Conservation (phyloP, 2,329 filamentous ascomycete species). For the Coniella lustricola region DNA sequence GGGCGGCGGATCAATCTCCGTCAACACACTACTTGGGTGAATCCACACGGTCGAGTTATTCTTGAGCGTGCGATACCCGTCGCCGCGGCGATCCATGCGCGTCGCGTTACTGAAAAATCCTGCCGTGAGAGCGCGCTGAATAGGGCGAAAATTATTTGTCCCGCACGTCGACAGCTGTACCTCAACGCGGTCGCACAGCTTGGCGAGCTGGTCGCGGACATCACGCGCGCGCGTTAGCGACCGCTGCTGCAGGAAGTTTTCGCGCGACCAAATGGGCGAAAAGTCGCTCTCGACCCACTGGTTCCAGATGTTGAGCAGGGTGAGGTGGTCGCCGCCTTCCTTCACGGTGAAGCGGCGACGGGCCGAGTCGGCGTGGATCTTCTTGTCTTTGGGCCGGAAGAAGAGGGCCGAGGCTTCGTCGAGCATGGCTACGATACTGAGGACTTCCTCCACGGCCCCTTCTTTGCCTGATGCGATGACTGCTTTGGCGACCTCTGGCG, state of each 20-base stretch:
- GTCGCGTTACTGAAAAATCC: slow-evolving; percentile 96
- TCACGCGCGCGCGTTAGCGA: slow-evolving; percentile 84
- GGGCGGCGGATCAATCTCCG: slow-evolving; percentile 65
- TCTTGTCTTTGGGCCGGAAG: slow-evolving; percentile 94
- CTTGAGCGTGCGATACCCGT: slow-evolving; percentile 87
- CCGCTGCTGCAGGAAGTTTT: slow-evolving; percentile 91
- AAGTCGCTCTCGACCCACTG: slow-evolving; percentile 94
- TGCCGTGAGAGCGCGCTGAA: slow-evolving; percentile 80
- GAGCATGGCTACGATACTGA: slow-evolving; percentile 92
- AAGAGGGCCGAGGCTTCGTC: slow-evolving; percentile 84
- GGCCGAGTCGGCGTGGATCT: slow-evolving; percentile 88
- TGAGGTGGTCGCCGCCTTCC: slow-evolving; percentile 84
- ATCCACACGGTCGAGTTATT: slow-evolving; percentile 82
- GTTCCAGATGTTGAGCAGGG: slow-evolving; percentile 87
- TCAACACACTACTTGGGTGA: slow-evolving; percentile 81
- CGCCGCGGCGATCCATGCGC: slow-evolving; percentile 71
- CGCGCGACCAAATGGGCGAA: slow-evolving; percentile 76
- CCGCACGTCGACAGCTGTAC: slow-evolving; percentile 66
- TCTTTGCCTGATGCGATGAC: slow-evolving; percentile 84
- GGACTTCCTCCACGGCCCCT: slow-evolving; percentile 86
- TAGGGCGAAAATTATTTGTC: slow-evolving; percentile 63
- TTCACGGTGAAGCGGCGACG: slow-evolving; percentile 82
- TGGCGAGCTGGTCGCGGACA: slow-evolving; percentile 84
- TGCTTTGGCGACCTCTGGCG: slow-evolving; percentile 84
- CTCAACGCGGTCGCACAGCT: slow-evolving; percentile 90